Base-by-base conservation (phyloP, 2,329 filamentous ascomycete genomes). In the Thermoascus crustaceus region DNA sequence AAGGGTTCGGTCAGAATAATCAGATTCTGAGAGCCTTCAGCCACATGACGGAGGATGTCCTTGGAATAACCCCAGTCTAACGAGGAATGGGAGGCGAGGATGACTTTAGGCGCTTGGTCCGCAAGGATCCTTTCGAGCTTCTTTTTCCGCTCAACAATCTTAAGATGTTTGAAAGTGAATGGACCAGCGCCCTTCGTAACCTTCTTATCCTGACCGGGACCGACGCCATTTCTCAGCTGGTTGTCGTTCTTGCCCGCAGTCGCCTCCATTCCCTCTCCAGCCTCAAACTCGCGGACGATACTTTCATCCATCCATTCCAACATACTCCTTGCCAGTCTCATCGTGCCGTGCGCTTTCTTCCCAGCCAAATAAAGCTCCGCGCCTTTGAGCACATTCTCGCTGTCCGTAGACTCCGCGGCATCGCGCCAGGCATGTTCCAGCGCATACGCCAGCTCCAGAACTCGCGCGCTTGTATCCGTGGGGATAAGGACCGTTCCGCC, bases 231-330 rank as follows among this genome's bases (percentile, higher is more conserved):
- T 31, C 55, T 51, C 10, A 39, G 35, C 43, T 69, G 69, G 18
- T 57, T 64, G 31, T 65, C 65, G 36, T 57, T 63, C 42, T 58
- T 63, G 44, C 49, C 52, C 22, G 40, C 40, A 5, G 50, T 49
- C 34, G 50, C 53, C 37, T 66, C 62, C 16, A 54, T 57, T 22
- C 63, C 61, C 39, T 66, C 61, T 1, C 61, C 69, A 10, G 81
- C 78, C 56, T 94, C 88, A 42, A 94, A 93, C 50, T 96, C 89
- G 36, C 87, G 80, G 26, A 94, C 82, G 40, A 98, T 93, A 39
- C 80, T 82, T 53, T 95, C 88, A 54, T 96, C 88, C 88, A 98
- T 96, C 91, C 91, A 98, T 55, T 98, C 91, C 20, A 98, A 69
- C 85, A 98, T 94, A 58, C 89, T 95, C 46, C 88, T 76, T 17